phyloP scores from a whole-genome alignment of 805 yeast genomes.

The Grigorovia transvaalensis region DNA sequence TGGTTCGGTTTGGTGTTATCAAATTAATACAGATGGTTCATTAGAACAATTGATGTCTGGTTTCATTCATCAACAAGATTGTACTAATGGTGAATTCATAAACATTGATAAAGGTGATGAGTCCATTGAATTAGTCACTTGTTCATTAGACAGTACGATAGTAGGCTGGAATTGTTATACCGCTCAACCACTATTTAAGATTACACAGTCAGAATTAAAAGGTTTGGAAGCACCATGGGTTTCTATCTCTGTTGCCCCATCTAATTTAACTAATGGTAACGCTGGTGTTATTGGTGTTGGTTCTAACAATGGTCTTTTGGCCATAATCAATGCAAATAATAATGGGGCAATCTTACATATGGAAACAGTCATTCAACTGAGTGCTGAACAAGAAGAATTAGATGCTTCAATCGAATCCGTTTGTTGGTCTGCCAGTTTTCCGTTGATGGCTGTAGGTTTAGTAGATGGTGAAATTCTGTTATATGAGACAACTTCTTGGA shows the following conservation, averaged over 20 bases:
- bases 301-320: conserved; percentile 76
- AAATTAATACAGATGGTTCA: conserved; percentile 45
- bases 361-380: conserved; percentile 53
- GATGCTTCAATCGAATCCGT: conserved; percentile 73
- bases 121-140: conserved; percentile 58
- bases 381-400: conserved; percentile 44
- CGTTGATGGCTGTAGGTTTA: conserved; percentile 74
- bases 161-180: conserved; percentile 87
- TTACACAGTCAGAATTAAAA: conserved; percentile 55
- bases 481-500: conserved; percentile 80
- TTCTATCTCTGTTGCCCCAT: conserved; percentile 37
- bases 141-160: conserved; percentile 77
- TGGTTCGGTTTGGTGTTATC: conserved; percentile 92
- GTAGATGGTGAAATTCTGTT: conserved; percentile 81
- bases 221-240: conserved; percentile 88
- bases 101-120: conserved; percentile 43
- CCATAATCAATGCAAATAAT: conserved; percentile 61
- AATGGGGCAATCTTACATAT: conserved; percentile 56
- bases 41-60: conserved; percentile 69
- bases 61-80: conserved; percentile 69
- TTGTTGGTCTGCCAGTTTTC: conserved; percentile 58
- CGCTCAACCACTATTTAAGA: conserved; percentile 55
- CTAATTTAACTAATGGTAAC: conserved; percentile 34
- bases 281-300: conserved; percentile 63
- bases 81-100: conserved; percentile 71